phyloP scores from a whole-genome alignment of 306 rosid species.

The Quercus berberidifolia region DNA sequence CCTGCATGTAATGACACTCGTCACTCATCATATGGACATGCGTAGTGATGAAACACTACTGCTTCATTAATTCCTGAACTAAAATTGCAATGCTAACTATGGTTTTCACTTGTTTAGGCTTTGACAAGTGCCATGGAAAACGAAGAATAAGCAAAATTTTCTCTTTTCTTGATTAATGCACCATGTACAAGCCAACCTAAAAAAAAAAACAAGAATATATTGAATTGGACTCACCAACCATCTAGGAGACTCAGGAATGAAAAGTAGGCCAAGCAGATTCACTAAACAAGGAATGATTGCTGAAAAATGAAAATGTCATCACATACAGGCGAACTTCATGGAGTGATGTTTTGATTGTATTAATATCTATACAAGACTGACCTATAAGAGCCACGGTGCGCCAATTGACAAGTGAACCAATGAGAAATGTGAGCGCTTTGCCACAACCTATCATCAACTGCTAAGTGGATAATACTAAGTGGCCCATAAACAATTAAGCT shows the following conservation, averaged over 20 bases:
- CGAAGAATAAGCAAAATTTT: neutral
- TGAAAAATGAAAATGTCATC: neutral
- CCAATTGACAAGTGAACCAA: slow-evolving; percentile 20
- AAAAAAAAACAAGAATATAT: neutral
- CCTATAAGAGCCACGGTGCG: slow-evolving; percentile 21
- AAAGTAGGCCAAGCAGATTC: neutral
- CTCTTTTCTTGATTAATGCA: too few species aligned
- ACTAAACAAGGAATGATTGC: neutral
- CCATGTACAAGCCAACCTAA: neutral
- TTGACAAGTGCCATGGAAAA: neutral
- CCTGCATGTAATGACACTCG: neutral
- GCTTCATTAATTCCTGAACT: neutral
- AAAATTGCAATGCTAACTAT: neutral
- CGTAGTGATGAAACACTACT: neutral
- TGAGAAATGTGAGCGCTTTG: neutral
- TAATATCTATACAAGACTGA: neutral
- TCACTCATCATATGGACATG: neutral
- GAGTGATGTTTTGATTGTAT: neutral
- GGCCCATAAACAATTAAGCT: neutral
- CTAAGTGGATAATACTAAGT: neutral
- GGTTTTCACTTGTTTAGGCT: neutral
- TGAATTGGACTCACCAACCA: slow-evolving; percentile 1
- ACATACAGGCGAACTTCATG: neutral
- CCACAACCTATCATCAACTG: slow-evolving; percentile 6
- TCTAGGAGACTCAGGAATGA: slow-evolving; percentile 1